These are phyloP conservation scores for Tripterygium wilfordii DNA, from an alignment of 177 flowering plant species.

Conservation along the genomic window DNA sequence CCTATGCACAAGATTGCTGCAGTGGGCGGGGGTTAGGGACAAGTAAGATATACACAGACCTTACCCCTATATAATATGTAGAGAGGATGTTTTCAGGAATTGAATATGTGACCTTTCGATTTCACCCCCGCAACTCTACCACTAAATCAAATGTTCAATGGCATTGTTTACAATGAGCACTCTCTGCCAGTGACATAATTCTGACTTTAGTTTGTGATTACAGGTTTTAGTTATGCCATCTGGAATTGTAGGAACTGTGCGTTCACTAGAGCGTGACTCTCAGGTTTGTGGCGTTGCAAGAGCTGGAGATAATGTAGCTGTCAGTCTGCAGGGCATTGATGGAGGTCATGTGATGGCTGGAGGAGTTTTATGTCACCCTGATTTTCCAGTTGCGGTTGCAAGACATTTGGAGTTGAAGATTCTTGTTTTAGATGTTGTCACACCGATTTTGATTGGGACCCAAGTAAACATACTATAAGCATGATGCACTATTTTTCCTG, in stretches of 20 bases:
- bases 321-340: constrained; percentile 74
- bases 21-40: too few relatives aligned
- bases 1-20: too few relatives aligned
- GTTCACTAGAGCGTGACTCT: constrained; percentile 67
- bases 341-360: constrained; percentile 53
- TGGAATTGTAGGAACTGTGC: constrained; percentile 58
- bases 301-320: constrained; percentile 90
- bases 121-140: too few relatives aligned
- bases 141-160: too few relatives aligned
- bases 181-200: background rate
- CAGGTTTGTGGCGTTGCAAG: constrained; percentile 59
- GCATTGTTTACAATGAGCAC: too few relatives aligned
- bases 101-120: too few relatives aligned
- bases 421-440: constrained; percentile 58
- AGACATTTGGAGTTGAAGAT: constrained; percentile 79
- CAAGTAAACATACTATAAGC: constrained; percentile 49
- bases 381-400: constrained; percentile 73
- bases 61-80: too few relatives aligned
- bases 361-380: constrained; percentile 89
- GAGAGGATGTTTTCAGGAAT: too few relatives aligned
- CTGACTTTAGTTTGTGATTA: background rate
- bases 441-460: constrained; percentile 75
- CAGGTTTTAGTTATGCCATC: constrained; percentile 91
- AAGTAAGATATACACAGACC: too few relatives aligned
- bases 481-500: background rate